Conservation (phyloP, 768 basidiomycete species). For the Punctularia strigosozonata region DNA sequence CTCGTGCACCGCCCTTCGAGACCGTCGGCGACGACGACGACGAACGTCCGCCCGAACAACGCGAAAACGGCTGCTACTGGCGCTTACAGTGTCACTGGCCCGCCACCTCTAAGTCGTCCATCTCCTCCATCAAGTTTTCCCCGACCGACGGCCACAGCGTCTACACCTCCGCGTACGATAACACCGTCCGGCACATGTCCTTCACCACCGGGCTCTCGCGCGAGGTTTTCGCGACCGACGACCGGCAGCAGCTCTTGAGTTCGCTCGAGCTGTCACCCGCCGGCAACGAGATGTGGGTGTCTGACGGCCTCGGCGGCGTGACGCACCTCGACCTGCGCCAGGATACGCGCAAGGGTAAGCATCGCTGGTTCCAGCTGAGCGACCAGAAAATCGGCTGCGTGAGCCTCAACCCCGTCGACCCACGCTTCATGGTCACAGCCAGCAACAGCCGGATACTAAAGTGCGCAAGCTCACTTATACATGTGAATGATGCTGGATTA, state of each 20-base stretch:
- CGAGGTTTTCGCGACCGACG: conserved; percentile 55
- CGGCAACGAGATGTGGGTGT: conserved; percentile 79
- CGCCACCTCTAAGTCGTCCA: conserved; percentile 64
- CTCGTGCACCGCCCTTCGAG: conserved; percentile 58
- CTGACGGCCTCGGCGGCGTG: conserved; percentile 57
- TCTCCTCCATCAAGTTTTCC: conserved; percentile 69
- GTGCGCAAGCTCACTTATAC: conserved; percentile 25
- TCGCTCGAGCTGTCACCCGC: conserved; percentile 56
- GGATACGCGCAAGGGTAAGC: conserved; percentile 33
- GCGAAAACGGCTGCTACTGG: conserved; percentile 69
- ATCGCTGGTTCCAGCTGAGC: conserved; percentile 55
- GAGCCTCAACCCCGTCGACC: conserved; percentile 64
- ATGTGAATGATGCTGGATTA: not conserved
- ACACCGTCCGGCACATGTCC: conserved; percentile 60
- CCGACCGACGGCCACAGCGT: conserved; percentile 69
- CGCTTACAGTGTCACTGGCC: conserved; percentile 79
- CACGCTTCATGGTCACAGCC: conserved; percentile 58
- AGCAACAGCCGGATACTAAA: conserved; percentile 65
- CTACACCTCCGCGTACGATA: conserved; percentile 76
- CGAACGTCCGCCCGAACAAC: conserved; percentile 22
- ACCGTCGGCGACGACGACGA: conserved; percentile 53
- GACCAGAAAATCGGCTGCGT: conserved; percentile 68
- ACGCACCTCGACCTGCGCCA: conserved; percentile 72
- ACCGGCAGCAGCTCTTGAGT: conserved; percentile 51
- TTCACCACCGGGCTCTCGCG: conserved; percentile 62